Evolutionary conservation across 2,329 filamentous ascomycete genomes (phyloP).

Genomic region (Leptoxyphium fumago): DNA sequence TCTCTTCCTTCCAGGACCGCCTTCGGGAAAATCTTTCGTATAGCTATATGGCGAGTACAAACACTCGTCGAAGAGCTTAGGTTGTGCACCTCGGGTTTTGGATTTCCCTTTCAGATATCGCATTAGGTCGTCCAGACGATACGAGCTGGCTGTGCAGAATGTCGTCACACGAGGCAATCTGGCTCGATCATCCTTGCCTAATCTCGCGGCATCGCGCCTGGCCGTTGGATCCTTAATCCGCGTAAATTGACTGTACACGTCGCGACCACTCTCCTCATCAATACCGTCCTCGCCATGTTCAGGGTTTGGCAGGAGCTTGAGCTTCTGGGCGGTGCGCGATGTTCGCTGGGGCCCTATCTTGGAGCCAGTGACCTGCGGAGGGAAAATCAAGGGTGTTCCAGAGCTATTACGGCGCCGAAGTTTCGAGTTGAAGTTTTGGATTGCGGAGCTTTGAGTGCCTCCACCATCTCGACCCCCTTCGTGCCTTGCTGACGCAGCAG

Average conservation of each 20-base stretch:
- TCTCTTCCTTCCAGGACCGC: constrained; percentile 10
- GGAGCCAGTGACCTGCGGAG: constrained; percentile 27
- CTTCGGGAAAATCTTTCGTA: constrained; percentile 25
- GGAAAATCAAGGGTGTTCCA: constrained; percentile 39
- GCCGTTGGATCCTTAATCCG: constrained; percentile 94
- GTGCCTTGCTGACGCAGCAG: constrained; percentile 10
- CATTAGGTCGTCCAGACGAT: constrained; percentile 79
- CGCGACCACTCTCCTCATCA: constrained; percentile 83
- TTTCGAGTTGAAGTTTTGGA: constrained; percentile 75
- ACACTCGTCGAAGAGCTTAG: constrained; percentile 93
- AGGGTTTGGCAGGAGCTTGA: constrained; percentile 90
- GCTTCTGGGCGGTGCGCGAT: constrained; percentile 88
- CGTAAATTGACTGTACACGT: constrained; percentile 96
- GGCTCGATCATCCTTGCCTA: constrained; percentile 86
- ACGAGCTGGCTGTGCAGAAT: constrained; percentile 87
- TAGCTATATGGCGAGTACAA: constrained; percentile 93
- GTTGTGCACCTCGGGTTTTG: constrained; percentile 63
- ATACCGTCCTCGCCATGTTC: constrained; percentile 60
- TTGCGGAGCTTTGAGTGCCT: constrained; percentile 40
- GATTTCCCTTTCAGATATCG: constrained; percentile 76
- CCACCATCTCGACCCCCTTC: constrained; percentile 7
- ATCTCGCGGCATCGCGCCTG: constrained; percentile 72
- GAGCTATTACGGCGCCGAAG: constrained; percentile 75
- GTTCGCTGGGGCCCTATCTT: constrained; percentile 93
- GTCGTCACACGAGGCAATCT: constrained; percentile 82